Evolutionary conservation across 2,329 filamentous ascomycete genomes (phyloP).

Genomic region (Colletotrichum caudatum): DNA sequence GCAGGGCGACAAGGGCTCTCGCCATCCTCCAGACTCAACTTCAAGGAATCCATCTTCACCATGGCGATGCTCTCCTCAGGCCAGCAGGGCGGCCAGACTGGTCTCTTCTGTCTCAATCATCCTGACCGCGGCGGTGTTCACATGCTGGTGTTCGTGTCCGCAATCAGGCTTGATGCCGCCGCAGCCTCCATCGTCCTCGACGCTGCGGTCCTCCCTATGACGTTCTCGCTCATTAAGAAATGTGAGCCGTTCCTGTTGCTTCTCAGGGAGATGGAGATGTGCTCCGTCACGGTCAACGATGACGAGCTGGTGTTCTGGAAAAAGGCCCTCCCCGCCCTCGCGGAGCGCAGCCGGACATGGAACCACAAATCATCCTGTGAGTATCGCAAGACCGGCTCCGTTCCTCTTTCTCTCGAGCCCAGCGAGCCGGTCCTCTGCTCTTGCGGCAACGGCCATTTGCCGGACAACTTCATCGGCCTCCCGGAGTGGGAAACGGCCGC

Average conservation of each 20-base stretch:
- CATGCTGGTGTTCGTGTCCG: constrained; percentile 56
- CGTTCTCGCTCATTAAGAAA: constrained; percentile 49
- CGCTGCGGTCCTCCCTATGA: constrained; percentile 61
- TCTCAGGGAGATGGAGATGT: constrained; percentile 52
- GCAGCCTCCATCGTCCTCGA: constrained; percentile 59
- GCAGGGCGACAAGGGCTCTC: constrained; percentile 43
- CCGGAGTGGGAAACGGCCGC: constrained; percentile 58
- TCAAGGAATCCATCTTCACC: constrained; percentile 62
- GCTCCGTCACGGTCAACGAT: constrained; percentile 57
- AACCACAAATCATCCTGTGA: constrained; percentile 56
- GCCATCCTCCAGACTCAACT: constrained; percentile 54
- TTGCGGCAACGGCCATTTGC: constrained; percentile 59
- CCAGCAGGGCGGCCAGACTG: constrained; percentile 58
- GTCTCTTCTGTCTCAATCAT: constrained; percentile 57
- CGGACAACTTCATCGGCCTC: constrained; percentile 53
- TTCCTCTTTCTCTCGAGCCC: constrained; percentile 55
- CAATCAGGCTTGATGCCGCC: constrained; percentile 58
- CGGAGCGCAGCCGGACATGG: constrained; percentile 64
- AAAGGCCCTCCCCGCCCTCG: constrained; percentile 56
- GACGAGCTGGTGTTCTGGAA: constrained; percentile 70
- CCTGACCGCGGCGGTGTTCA: constrained; percentile 54
- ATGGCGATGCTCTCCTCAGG: constrained; percentile 61
- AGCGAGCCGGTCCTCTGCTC: constrained; percentile 57
- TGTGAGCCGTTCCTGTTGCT: constrained; percentile 56
- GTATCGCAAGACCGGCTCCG: constrained; percentile 52